phyloP scores from a whole-genome alignment of 768 basidiomycete genomes.

The Suillus sp. region DNA sequence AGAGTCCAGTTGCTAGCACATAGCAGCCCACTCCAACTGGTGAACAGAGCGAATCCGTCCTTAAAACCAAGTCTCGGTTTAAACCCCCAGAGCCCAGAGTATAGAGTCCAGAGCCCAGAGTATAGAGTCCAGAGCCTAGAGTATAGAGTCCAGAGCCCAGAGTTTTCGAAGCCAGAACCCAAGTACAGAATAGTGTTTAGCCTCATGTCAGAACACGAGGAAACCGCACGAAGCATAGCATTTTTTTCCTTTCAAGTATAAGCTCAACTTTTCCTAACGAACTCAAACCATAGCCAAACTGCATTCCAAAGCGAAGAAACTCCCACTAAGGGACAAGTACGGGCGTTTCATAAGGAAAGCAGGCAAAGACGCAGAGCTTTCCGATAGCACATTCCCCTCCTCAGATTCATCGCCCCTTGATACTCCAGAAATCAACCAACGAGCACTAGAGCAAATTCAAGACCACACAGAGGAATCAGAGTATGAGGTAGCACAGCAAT shows the following conservation, averaged over 20 bases:
- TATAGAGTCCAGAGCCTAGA: too few species aligned
- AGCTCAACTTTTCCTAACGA: background rate
- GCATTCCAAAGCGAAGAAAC: background rate
- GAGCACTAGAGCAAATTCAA: background rate
- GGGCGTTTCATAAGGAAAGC: background rate
- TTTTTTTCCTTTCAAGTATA: background rate
- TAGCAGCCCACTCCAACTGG: constrained; percentile 1
- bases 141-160: too few species aligned
- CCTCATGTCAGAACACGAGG: background rate
- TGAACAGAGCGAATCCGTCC: background rate
- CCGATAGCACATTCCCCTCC: background rate
- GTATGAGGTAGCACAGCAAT: background rate
- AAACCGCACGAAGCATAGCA: background rate
- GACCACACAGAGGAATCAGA: background rate
- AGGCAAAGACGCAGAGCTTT: background rate
- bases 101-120: too few species aligned
- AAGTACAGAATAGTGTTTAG: background rate
- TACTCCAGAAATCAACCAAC: background rate
- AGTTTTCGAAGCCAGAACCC: too few species aligned
- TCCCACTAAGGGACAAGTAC: background rate
- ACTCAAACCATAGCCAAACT: background rate
- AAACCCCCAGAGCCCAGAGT: too few species aligned
- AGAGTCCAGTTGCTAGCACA: too few species aligned
- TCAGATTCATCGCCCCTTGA: background rate
- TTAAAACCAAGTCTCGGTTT: too few species aligned